phyloP scores from a whole-genome alignment of 768 basidiomycete species.

The Cystofilobasidium capitatum region DNA sequence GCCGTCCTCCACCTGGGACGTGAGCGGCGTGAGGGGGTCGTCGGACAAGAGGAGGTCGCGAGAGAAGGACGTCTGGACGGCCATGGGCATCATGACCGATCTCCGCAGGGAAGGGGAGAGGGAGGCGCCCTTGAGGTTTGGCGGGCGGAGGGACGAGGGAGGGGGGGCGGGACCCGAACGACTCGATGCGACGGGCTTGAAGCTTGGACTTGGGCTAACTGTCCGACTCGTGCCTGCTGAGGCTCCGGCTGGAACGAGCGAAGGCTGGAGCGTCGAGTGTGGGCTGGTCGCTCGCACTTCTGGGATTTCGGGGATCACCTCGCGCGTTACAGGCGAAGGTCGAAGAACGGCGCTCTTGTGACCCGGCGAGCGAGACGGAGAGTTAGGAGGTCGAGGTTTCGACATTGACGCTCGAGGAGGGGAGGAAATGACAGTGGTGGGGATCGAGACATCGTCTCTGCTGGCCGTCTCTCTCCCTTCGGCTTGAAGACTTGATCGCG shows the following conservation, averaged over 20 bases:
- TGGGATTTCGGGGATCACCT: background rate
- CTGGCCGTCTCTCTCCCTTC: background rate
- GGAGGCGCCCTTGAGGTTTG: background rate
- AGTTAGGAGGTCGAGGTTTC: background rate
- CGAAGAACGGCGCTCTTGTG: background rate
- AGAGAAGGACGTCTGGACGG: conserved; percentile 37
- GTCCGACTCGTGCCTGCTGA: background rate
- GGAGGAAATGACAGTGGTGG: background rate
- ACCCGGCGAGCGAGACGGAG: conserved; percentile 1
- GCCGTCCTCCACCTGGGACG: conserved; percentile 52
- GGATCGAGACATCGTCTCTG: background rate
- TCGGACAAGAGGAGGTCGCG: conserved; percentile 46
- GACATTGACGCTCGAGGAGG: background rate
- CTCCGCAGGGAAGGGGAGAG: background rate
- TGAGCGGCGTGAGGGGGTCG: conserved; percentile 63
- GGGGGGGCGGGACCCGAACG: too few species aligned
- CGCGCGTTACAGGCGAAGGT: background rate
- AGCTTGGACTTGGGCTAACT: too few species aligned
- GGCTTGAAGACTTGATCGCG: background rate
- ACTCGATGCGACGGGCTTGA: too few species aligned
- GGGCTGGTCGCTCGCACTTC: background rate
- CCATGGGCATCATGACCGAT: background rate
- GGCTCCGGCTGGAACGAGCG: too few species aligned
- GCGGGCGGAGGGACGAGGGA: background rate
- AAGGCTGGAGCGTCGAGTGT: background rate